Conservation (phyloP, 352 stramenopile genomes). For the Nothophytophthora sp. region DNA sequence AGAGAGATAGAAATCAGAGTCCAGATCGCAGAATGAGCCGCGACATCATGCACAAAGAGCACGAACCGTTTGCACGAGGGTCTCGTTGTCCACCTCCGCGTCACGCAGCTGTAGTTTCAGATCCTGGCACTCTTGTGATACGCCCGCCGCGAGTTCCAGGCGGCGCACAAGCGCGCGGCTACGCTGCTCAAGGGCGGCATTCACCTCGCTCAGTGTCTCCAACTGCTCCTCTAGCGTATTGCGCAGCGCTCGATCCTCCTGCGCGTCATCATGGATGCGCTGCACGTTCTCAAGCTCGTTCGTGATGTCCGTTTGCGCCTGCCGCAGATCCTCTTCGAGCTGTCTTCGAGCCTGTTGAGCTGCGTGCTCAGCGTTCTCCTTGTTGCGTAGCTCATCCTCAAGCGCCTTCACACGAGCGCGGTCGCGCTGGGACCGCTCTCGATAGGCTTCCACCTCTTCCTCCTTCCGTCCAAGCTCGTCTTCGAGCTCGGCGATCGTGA, state of each 20-base stretch:
- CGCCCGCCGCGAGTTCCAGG: constrained; percentile 49
- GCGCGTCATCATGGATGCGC: constrained; percentile 38
- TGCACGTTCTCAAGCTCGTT: constrained; percentile 56
- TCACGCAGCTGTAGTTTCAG: constrained; percentile 66
- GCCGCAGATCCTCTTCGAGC: constrained; percentile 54
- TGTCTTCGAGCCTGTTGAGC: constrained; percentile 38
- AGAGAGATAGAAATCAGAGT: neutral
- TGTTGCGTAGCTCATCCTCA: constrained; percentile 43
- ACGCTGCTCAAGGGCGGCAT: constrained; percentile 68
- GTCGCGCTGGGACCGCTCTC: constrained; percentile 55
- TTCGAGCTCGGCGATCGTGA: constrained; percentile 79
- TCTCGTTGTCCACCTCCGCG: constrained; percentile 71
- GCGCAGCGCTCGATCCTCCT: constrained; percentile 56
- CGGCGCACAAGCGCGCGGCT: constrained; percentile 67
- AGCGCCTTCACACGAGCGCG: constrained; percentile 56
- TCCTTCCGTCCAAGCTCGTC: constrained; percentile 77
- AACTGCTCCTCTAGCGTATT: constrained; percentile 66
- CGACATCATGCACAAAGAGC: neutral
- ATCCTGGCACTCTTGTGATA: constrained; percentile 57
- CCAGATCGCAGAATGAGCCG: neutral
- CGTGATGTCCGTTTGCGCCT: constrained; percentile 53
- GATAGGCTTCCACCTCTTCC: constrained; percentile 44
- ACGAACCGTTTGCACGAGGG: constrained; percentile 57
- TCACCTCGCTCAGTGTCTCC: constrained; percentile 75
- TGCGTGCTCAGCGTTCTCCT: constrained; percentile 37